Percentiles rank a stretch among this genome's conserved stretches.
These are phyloP conservation scores for Trichoderma asperelloides DNA, from an alignment of 495 filamentous ascomycete genomes.

Conservation along the genomic window DNA sequence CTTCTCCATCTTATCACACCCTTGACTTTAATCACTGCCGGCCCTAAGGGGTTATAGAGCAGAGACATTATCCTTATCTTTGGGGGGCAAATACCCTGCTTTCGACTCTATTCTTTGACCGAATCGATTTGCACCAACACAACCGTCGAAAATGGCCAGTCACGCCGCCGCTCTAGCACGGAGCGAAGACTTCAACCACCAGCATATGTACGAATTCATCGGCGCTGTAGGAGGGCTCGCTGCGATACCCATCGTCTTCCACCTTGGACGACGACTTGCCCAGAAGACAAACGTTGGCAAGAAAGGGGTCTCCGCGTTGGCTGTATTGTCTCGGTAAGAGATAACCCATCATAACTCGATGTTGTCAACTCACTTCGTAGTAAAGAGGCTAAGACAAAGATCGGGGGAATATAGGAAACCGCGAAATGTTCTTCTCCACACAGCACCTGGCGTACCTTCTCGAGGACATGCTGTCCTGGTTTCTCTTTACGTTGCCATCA, in stretches of 20 bases:
- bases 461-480: constrained; percentile 42
- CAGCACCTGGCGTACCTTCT: constrained; percentile 41
- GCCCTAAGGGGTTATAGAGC: neutral
- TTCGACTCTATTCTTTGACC: neutral
- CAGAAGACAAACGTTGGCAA: constrained; percentile 8
- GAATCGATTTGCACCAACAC: neutral
- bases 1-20: neutral
- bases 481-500: constrained; percentile 39
- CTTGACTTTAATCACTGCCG: neutral
- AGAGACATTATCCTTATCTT: neutral
- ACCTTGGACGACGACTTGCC: constrained; percentile 30
- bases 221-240: constrained; percentile 38
- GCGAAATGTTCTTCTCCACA: constrained; percentile 36
- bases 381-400: constrained; percentile 10
- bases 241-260: constrained; percentile 39
- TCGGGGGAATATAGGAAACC: constrained; percentile 17
- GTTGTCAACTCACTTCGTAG: neutral
- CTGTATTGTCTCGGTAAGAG: constrained; percentile 19
- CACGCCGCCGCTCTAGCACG: constrained; percentile 18
- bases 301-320: constrained; percentile 14
- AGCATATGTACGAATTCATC: constrained; percentile 32
- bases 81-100: neutral
- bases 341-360: neutral
- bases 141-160: neutral
- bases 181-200: constrained; percentile 26